These are phyloP conservation scores for Kazachstania sp. DNA, from an alignment of 1,139 yeast species.

Conservation along the genomic window DNA sequence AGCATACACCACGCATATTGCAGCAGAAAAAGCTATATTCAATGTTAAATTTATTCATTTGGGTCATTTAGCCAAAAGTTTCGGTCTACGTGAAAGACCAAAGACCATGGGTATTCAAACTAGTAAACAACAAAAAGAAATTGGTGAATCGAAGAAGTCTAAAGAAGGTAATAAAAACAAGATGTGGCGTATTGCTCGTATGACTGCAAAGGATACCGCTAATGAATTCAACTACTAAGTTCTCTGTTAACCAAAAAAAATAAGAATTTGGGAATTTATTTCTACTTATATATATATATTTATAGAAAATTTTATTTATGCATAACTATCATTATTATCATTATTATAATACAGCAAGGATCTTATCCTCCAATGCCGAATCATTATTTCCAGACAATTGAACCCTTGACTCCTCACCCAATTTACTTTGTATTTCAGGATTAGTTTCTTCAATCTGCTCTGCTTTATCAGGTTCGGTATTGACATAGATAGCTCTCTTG, in stretches of 20 bases:
- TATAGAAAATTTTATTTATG: not conserved
- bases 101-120: constrained; percentile 50
- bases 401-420: constrained; percentile 11
- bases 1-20: constrained; percentile 93
- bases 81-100: constrained; percentile 92
- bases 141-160: constrained; percentile 27
- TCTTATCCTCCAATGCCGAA: constrained; percentile 20
- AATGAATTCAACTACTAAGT: constrained; percentile 61
- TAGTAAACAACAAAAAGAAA: constrained; percentile 23
- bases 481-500: constrained; percentile 31
- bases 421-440: not conserved
- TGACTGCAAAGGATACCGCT: constrained; percentile 52
- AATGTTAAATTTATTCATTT: constrained; percentile 75
- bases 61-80: constrained; percentile 92
- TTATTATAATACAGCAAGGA: constrained; percentile 18
- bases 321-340: not conserved
- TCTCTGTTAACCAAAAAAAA: too few species aligned
- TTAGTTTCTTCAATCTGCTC: not conserved
- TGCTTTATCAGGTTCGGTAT: constrained; percentile 5
- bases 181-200: constrained; percentile 70
- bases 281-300: not conserved
- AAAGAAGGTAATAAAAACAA: constrained; percentile 59
- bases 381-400: constrained; percentile 17
- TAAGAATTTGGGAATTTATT: not conserved
- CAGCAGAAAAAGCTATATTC: constrained; percentile 68